phyloP scores from a whole-genome alignment of 768 basidiomycete species.

The Pleurotus platypus region DNA sequence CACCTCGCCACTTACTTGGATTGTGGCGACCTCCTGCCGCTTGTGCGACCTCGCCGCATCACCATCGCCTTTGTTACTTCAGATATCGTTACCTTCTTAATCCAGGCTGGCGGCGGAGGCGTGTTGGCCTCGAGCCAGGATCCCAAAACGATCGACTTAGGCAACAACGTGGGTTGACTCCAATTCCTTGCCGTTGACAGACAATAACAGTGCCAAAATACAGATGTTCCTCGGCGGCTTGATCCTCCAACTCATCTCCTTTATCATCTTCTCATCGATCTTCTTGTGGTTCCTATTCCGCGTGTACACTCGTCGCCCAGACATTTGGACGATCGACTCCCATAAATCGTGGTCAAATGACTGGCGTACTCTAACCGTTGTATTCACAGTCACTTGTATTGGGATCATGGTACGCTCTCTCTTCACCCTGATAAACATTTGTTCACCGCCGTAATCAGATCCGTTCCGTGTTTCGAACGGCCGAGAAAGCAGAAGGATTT shows the following conservation, averaged over 20 bases:
- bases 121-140: slow-evolving; percentile 21
- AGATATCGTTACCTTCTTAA: slow-evolving; percentile 50
- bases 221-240: slow-evolving; percentile 46
- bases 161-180: slow-evolving; percentile 22
- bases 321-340: slow-evolving; percentile 26
- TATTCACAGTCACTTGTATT: slow-evolving; percentile 40
- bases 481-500: slow-evolving; percentile 51
- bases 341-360: slow-evolving; percentile 35
- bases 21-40: slow-evolving; percentile 30
- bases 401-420: slow-evolving; percentile 45
- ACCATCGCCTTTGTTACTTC: slow-evolving; percentile 46
- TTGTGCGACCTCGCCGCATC: slow-evolving; percentile 34
- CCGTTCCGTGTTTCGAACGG: slow-evolving; percentile 46
- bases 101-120: slow-evolving; percentile 41
- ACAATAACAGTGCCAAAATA: neutral
- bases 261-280: slow-evolving; percentile 34
- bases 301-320: slow-evolving; percentile 29
- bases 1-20: slow-evolving; percentile 39
- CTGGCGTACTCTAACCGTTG: slow-evolving; percentile 44
- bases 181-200: neutral
- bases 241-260: slow-evolving; percentile 40
- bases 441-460: slow-evolving; percentile 25
- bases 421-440: neutral
- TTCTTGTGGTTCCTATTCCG: slow-evolving; percentile 35
- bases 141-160: slow-evolving; percentile 13